These are phyloP conservation scores for Suhomyces bokatorum DNA, from an alignment of 1,139 yeast species.

Conservation along the genomic window DNA sequence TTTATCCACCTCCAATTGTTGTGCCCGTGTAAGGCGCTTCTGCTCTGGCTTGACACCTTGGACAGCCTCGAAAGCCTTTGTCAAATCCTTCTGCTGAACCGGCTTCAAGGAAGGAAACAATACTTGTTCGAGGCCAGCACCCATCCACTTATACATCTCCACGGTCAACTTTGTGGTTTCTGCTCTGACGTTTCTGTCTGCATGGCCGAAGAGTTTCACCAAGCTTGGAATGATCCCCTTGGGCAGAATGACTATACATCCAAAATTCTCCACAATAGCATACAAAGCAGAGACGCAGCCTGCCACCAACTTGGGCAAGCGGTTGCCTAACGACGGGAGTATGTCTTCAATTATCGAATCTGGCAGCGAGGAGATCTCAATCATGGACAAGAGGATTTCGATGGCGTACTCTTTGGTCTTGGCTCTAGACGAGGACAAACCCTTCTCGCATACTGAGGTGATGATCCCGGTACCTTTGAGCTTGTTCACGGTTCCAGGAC, in stretches of 20 bases:
- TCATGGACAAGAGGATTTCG: constrained; percentile 61
- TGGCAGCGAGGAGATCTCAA: constrained; percentile 63
- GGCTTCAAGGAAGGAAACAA: constrained; percentile 79
- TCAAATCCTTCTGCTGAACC: constrained; percentile 85
- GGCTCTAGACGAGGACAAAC: constrained; percentile 72
- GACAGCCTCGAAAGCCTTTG: constrained; percentile 61
- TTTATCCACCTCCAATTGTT: constrained; percentile 31
- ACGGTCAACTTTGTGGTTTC: constrained; percentile 73
- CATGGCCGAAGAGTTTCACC: constrained; percentile 76
- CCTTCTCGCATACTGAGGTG: constrained; percentile 72
- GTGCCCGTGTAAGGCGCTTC: constrained; percentile 55
- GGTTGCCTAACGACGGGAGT: constrained; percentile 59
- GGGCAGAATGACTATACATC: constrained; percentile 66
- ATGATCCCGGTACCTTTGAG: constrained; percentile 48
- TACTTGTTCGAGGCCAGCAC: constrained; percentile 58
- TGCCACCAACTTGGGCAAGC: constrained; percentile 78
- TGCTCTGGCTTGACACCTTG: constrained; percentile 51
- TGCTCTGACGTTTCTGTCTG: constrained; percentile 82
- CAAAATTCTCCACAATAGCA: constrained; percentile 63
- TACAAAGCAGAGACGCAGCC: constrained; percentile 60
- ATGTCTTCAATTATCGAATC: constrained; percentile 68
- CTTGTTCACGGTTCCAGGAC: constrained; percentile 32
- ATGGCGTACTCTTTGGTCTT: constrained; percentile 68
- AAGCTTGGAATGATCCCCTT: constrained; percentile 58
- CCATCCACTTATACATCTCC: constrained; percentile 76